phyloP scores from a whole-genome alignment of 495 filamentous ascomycete genomes.

The Pseudoneurospora amorphoporcata region DNA sequence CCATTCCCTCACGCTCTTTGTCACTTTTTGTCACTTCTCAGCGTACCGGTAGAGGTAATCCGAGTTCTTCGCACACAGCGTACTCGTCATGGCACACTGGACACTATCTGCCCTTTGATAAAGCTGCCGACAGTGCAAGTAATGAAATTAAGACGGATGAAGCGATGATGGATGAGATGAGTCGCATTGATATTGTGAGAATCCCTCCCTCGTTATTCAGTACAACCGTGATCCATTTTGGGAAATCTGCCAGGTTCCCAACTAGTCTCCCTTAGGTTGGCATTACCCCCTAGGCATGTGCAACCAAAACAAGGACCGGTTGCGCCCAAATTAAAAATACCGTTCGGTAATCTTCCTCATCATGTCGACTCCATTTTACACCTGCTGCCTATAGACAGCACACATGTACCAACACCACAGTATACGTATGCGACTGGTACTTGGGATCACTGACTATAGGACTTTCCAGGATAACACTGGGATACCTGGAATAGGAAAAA shows the following conservation, averaged over 20 bases:
- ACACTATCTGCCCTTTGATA: background rate
- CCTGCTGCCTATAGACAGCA: background rate
- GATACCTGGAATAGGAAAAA: background rate
- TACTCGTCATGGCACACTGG: background rate
- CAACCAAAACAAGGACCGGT: background rate
- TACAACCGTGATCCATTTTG: background rate
- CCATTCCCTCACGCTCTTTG: background rate
- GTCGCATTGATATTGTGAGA: background rate
- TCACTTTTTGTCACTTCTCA: background rate
- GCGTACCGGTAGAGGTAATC: background rate
- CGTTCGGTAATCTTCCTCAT: background rate
- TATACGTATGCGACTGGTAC: background rate
- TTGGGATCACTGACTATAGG: background rate
- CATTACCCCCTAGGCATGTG: background rate
- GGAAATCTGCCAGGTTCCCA: background rate
- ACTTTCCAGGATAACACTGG: background rate
- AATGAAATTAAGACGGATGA: background rate
- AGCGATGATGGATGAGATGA: background rate
- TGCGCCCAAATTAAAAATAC: background rate
- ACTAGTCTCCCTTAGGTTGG: background rate
- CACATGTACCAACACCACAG: background rate
- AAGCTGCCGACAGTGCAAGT: background rate
- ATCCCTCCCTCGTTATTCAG: background rate
- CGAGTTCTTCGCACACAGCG: background rate
- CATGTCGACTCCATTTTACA: background rate